Conservation (phyloP, 2,329 filamentous ascomycete species). For the Aspergillus niger region DNA sequence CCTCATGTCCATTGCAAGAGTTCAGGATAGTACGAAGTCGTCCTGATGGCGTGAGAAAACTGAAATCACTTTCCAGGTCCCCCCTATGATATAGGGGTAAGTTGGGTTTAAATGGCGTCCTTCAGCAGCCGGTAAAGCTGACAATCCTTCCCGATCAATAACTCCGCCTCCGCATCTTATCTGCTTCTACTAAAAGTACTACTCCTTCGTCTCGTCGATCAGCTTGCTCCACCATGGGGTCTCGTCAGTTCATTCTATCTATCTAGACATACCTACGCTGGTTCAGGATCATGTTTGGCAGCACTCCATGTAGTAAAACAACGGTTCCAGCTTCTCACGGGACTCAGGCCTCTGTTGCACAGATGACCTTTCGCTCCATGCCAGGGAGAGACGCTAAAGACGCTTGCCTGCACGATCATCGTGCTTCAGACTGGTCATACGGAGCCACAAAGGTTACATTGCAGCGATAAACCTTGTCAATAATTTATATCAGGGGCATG, state of each 20-base stretch:
- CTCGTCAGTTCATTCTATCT: not conserved
- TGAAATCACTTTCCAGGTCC: not conserved
- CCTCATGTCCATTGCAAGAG: not conserved
- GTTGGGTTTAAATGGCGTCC: no score
- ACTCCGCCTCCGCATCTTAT: slow-evolving; percentile 1
- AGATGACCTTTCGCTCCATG: not conserved
- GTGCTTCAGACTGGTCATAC: not conserved
- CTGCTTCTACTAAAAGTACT: not conserved
- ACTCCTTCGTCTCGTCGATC: not conserved
- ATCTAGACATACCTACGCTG: not conserved
- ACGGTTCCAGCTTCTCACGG: not conserved
- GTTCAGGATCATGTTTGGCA: not conserved
- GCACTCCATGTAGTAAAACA: not conserved
- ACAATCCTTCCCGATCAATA: not conserved
- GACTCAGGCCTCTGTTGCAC: not conserved
- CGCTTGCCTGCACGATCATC: not conserved
- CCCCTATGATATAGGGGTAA: not conserved
- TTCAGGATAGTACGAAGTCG: no score
- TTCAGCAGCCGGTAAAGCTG: no score
- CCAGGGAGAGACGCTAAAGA: not conserved
- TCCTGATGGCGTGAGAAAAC: not conserved
- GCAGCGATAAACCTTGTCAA: not conserved
- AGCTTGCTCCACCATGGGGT: not conserved
- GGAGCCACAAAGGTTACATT: slow-evolving; percentile 4
- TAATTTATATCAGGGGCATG: not conserved